Evolutionary conservation across 2,329 filamentous ascomycete genomes (phyloP), one percentile per base, ranked within the genome.

Genomic region (Fusarium brachygibbosum): DNA sequence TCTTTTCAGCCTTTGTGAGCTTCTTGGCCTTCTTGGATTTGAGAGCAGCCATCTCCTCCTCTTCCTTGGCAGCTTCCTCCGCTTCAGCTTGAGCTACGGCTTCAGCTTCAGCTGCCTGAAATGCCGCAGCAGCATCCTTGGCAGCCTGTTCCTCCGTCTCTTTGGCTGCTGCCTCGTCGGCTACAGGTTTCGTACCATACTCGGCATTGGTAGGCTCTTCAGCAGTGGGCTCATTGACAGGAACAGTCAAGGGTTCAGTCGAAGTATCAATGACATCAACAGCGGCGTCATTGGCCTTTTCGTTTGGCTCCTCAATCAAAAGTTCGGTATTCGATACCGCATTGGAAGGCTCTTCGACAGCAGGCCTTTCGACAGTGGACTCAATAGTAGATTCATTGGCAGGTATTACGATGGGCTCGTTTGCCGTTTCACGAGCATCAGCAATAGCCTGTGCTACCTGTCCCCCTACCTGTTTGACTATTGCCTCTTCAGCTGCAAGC

Each of bases 1-100:
- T n/a, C 37, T 40, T 51, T 16, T 51, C 48, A 9, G n/a, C 23
- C 48, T 51, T 51, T n/a, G 48, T 40, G 23, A 51, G 48, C 34
- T 51, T 51, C 48, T 40, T 51, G 10, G 48, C 32, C 48, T 51
- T 51, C 34, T 40, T 51, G 10, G 48, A 51, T 38, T 40, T 51
- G 32, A 51, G 48, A 21, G 23, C 23, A 51, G 34, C 34, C 23
- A 51, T 51, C n/a, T 51, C 48, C 46, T 50, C 46, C 17, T 50
- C 46, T 28, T 50, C 46, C 32, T 50, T 50, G 21, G 32, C 46
- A 28, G 14, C 32, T 9, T 38, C 46, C 11, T 40, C 23, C 5
- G 23, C 42, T 19, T n/a, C 48, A 38, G 34, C 48, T 28, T 35
- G 19, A 34, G 45, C 19, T 13, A 29, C 31, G 9, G 32, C 46